Conservation (phyloP, 1,139 yeast species). For the Geotrichum reessii region DNA sequence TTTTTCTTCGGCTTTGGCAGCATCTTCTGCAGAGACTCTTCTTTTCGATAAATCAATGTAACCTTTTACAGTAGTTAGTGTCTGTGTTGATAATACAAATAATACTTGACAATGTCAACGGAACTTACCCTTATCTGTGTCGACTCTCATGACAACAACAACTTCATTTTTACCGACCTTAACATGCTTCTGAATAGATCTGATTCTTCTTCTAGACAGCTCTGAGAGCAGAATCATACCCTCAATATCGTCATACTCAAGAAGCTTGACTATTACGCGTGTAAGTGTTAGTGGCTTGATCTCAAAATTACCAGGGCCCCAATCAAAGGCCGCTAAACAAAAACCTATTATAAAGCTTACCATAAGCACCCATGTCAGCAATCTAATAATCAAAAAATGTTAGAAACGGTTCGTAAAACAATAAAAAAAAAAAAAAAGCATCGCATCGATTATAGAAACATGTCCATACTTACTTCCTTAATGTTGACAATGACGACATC, state of each 20-base stretch:
- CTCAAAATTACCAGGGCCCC: neutral
- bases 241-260: conserved; percentile 96
- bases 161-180: conserved; percentile 98
- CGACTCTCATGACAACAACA: conserved; percentile 97
- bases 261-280: conserved; percentile 55
- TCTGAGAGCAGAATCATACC: conserved; percentile 97
- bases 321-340: neutral
- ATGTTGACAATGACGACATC: conserved; percentile 99
- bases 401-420: conserved; percentile 7
- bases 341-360: conserved; percentile 13
- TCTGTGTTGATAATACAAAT: neutral
- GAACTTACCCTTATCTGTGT: conserved; percentile 78
- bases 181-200: conserved; percentile 94
- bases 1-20: conserved; percentile 94
- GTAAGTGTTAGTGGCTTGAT: conserved; percentile 7
- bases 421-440: conserved; percentile 46
- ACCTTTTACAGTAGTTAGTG: conserved; percentile 16
- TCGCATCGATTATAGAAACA: conserved; percentile 40
- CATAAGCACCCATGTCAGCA: conserved; percentile 35
- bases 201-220: conserved; percentile 95
- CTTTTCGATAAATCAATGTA: conserved; percentile 96
- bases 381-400: conserved; percentile 22
- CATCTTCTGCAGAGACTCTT: conserved; percentile 97
- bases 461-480: conserved; percentile 47
- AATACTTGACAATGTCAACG: neutral